phyloP scores from a whole-genome alignment of 2,329 filamentous ascomycete species.

The Exophiala phaeomuriformis region DNA sequence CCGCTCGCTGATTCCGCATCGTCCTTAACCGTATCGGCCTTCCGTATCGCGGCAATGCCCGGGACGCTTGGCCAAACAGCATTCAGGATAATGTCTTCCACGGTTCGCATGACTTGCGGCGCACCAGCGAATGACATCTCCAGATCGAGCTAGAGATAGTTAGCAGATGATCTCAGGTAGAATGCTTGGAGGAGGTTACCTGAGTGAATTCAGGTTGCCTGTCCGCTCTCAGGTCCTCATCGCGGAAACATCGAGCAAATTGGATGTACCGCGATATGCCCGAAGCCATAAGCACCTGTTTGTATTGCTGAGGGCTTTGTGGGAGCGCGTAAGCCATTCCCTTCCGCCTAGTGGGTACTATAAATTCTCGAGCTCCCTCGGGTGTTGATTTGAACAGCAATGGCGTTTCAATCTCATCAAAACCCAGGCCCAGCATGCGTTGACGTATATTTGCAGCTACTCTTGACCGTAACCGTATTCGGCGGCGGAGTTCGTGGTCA shows the following conservation, averaged over 20 bases:
- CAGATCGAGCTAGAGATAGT: constrained; percentile 63
- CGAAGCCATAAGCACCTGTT: constrained; percentile 92
- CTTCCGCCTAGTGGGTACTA: constrained; percentile 74
- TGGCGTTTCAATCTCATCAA: constrained; percentile 82
- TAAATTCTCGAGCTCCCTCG: constrained; percentile 87
- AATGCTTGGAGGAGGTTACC: constrained; percentile 38
- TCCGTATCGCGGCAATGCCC: constrained; percentile 7
- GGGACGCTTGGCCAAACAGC: constrained; percentile 21
- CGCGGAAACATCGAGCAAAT: constrained; percentile 88
- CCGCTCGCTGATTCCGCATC: constrained; percentile 16
- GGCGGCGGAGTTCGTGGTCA: constrained; percentile 56
- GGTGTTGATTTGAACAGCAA: constrained; percentile 95
- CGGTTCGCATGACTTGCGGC: constrained; percentile 57
- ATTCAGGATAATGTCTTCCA: constrained; percentile 34
- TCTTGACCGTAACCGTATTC: constrained; percentile 63
- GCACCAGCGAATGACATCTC: constrained; percentile 83
- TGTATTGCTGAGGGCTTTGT: constrained; percentile 97
- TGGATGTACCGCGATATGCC: constrained; percentile 80
- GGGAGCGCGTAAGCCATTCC: constrained; percentile 83
- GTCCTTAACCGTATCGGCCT: constrained; percentile 24
- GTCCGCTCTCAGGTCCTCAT: constrained; percentile 87
- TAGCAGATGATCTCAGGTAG: neutral
- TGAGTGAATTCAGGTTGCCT: constrained; percentile 96
- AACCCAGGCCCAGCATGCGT: constrained; percentile 52
- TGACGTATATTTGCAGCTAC: constrained; percentile 49